Evolutionary conservation across 2,329 filamentous ascomycete species (phyloP).

Genomic region (Fusarium sp.): DNA sequence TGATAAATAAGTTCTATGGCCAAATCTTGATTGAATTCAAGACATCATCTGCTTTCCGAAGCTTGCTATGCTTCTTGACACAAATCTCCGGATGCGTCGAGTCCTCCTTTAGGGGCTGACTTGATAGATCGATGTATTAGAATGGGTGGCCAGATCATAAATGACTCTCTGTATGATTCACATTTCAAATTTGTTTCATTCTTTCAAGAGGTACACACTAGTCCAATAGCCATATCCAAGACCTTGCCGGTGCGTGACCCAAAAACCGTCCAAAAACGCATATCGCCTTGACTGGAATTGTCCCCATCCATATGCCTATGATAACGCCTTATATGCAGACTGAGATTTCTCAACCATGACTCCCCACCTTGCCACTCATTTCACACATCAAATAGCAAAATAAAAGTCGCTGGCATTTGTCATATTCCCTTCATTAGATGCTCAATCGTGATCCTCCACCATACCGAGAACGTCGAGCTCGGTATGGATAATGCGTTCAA

Average conservation of each 20-base stretch:
- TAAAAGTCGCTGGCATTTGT: not conserved
- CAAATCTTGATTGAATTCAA: not conserved
- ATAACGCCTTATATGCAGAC: constrained; percentile 43
- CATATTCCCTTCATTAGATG: not conserved
- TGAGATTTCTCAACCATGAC: constrained; percentile 12
- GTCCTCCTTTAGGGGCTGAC: not conserved
- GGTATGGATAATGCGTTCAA: constrained; percentile 76
- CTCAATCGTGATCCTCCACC: constrained; percentile 68
- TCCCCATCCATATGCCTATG: constrained; percentile 22
- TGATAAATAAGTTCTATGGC: not conserved
- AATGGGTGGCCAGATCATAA: not conserved
- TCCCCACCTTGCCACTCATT: constrained; percentile 3
- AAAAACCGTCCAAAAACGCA: constrained; percentile 2
- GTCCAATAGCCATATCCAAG: constrained; percentile 1
- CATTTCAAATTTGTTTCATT: constrained; percentile 30
- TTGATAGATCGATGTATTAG: not conserved
- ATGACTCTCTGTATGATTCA: not conserved
- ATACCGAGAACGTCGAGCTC: constrained; percentile 79
- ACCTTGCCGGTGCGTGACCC: constrained; percentile 15
- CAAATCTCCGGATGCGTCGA: not conserved
- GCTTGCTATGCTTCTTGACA: not conserved
- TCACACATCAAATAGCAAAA: not conserved
- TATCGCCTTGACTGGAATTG: constrained; percentile 4
- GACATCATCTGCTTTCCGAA: not conserved
- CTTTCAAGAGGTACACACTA: constrained; percentile 20